Base-by-base conservation (phyloP, 2,329 filamentous ascomycete species). In the Delphinella strobiligena region DNA sequence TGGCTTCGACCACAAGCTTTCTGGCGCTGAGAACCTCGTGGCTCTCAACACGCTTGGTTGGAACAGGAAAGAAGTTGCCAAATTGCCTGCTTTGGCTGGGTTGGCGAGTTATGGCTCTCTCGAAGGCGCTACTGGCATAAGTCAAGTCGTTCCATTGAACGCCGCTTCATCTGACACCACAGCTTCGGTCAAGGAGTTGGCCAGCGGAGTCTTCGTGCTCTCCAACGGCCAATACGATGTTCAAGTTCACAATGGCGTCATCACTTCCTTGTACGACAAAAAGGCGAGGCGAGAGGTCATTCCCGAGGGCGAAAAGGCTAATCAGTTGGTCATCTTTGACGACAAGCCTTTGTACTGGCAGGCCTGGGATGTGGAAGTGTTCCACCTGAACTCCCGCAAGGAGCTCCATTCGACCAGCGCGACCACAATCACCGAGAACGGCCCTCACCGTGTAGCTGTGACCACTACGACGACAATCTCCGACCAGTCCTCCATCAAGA, bases 291-390 rank as follows among this genome's bases (percentile, higher is more conserved):
- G 89, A 37, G 87, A 98, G 58, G 63, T 93, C 15, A 74, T 98
- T 36, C 72, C 84, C 3, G 67, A 72, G 44, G 73, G 69, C 19
- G 73, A 74, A 17, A 88, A 88, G 58, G 88, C 82, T 17, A 94
- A 93, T 49, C 87, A 95, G 56, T 76, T 91, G 37, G 88, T 96
- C 47, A 78, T 96, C 17, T 96, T 93, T 53, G 91, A 98, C 54
- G 91, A 98, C 63, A 95, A 96, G 63, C 88, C 88, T 16, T 72
- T 95, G 17, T 94, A 93, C 66, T 96, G 87, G 88, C 85, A 95
- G 62, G 88, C 87, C 2, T 94, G 89, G 88, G 89, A 98, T 59
- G 89, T 96, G 4, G 91, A 98, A 61, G 88, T 96, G 19, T 98
- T 81, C 64, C 91, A 98, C 53, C 74, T 96, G 18, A 78, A 93